These are phyloP conservation scores for Jaapia argillacea DNA, from an alignment of 768 basidiomycete genomes.

Conservation along the genomic window DNA sequence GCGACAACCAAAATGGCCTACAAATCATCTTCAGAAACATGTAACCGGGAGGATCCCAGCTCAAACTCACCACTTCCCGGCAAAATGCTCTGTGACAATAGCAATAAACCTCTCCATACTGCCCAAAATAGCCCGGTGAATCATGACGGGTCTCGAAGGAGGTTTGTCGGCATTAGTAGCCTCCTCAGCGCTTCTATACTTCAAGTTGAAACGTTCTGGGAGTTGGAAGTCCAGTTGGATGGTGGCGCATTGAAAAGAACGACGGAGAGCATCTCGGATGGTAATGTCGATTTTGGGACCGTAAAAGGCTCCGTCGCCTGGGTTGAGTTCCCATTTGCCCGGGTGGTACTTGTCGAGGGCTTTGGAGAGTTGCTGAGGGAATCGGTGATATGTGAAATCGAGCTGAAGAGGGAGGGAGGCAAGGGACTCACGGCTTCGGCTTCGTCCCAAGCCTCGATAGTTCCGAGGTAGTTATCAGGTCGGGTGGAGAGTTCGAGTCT, in stretches of 20 bases:
- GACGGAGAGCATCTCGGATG: conserved; percentile 81
- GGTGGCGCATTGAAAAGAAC: conserved; percentile 97
- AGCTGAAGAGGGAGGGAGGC: not conserved
- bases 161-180: conserved; percentile 44
- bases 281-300: conserved; percentile 99
- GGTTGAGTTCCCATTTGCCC: conserved; percentile 87
- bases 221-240: conserved; percentile 99
- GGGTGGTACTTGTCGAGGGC: conserved; percentile 82
- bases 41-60: not conserved
- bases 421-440: conserved; percentile 62
- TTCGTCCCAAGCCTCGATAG: conserved; percentile 80
- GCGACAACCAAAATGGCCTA: conserved; percentile 98
- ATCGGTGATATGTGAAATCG: no score
- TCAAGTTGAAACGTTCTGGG: conserved; percentile 91
- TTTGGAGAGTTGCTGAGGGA: conserved; percentile 62
- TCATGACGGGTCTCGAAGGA: conserved; percentile 89
- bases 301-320: conserved; percentile 98
- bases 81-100: conserved; percentile 95
- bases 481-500: conserved; percentile 91
- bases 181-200: conserved; percentile 76
- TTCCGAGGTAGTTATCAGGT: conserved; percentile 88
- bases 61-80: conserved; percentile 80
- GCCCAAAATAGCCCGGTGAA: conserved; percentile 94
- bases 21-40: not conserved
- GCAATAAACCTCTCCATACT: conserved; percentile 93